A percentile compares a stretch with the other conserved stretches of the same genome.
These are phyloP conservation scores for Cucurbita ficifolia DNA, from an alignment of 306 rosid species.

Conservation along the genomic window DNA sequence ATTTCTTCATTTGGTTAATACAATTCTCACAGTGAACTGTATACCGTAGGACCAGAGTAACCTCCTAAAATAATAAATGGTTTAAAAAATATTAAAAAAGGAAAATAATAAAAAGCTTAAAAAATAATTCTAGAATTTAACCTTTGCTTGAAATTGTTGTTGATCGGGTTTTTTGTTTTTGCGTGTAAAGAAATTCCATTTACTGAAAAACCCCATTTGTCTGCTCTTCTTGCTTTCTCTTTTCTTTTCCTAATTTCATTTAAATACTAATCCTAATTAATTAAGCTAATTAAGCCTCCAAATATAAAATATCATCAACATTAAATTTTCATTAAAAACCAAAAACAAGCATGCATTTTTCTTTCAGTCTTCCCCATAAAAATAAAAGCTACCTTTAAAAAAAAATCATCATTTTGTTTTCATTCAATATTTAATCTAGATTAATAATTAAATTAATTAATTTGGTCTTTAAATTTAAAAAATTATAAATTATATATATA, in stretches of 20 bases:
- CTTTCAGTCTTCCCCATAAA: background rate
- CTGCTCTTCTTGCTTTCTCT: background rate
- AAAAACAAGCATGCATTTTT: background rate
- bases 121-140: background rate
- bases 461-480: too few relatives aligned
- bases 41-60: background rate
- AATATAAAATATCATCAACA: background rate
- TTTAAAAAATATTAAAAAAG: too few relatives aligned
- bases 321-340: background rate
- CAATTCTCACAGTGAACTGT: background rate
- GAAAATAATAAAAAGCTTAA: too few relatives aligned
- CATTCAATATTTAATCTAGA: too few relatives aligned
- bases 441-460: too few relatives aligned
- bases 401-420: background rate
- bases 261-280: background rate
- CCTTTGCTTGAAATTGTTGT: background rate
- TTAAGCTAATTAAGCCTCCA: background rate
- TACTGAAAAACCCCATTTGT: background rate
- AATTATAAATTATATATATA: too few relatives aligned
- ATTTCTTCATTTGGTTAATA: background rate
- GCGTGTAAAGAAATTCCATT: background rate
- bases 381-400: background rate
- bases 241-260: background rate
- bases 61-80: background rate
- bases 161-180: background rate